Conservation (phyloP, 179 eudicot genomes). For the Silene vulgaris region DNA sequence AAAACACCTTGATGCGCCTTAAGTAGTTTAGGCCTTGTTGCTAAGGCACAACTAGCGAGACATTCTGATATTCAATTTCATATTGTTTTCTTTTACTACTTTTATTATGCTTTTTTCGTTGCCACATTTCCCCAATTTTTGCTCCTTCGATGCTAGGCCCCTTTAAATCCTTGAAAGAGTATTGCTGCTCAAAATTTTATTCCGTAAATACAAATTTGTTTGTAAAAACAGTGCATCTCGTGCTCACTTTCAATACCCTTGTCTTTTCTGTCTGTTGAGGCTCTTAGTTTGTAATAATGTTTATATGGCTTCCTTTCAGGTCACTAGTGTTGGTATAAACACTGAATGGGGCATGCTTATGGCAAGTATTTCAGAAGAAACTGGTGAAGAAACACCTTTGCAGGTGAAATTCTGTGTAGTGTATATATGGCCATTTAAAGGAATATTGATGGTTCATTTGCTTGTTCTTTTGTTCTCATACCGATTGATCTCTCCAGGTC, state of each 20-base stretch:
- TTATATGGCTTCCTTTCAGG: constrained; percentile 38
- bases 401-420: constrained; percentile 47
- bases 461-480: constrained; percentile 1
- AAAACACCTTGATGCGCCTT: too few species aligned
- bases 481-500: constrained; percentile 39
- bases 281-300: constrained; percentile 2
- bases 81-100: too few species aligned
- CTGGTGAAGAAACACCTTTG: constrained; percentile 95
- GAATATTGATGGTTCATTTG: not conserved
- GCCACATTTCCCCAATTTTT: too few species aligned
- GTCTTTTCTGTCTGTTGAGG: constrained; percentile 6
- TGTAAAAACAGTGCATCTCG: not conserved
- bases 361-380: constrained; percentile 97
- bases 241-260: not conserved
- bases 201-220: too few species aligned
- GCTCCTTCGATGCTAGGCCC: too few species aligned
- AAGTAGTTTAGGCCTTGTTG: too few species aligned
- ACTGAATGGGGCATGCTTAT: constrained; percentile 97
- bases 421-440: not conserved
- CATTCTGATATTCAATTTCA: too few species aligned
- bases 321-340: constrained; percentile 78
- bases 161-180: too few species aligned
- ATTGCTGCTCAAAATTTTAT: too few species aligned
- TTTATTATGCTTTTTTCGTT: too few species aligned
- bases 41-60: too few species aligned